These are phyloP conservation scores for Dipteronia sinensis DNA, from an alignment of 345 rosid genomes.

Conservation along the genomic window DNA sequence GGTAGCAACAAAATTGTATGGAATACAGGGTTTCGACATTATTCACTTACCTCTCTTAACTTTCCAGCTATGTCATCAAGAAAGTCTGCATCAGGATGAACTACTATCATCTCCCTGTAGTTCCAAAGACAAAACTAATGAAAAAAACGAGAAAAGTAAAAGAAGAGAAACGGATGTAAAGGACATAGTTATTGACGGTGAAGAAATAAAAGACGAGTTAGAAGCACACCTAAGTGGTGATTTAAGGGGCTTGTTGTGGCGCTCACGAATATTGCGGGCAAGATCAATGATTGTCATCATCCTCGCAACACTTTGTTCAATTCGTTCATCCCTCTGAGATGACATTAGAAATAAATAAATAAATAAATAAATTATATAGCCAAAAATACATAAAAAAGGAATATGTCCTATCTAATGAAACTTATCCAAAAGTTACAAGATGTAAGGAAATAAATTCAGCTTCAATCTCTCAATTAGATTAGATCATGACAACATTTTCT, in stretches of 20 bases:
- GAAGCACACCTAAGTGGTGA: slow-evolving; percentile 77
- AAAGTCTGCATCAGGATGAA: slow-evolving; percentile 87
- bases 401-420: background rate
- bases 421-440: background rate
- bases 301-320: slow-evolving; percentile 91
- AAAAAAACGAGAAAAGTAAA: background rate
- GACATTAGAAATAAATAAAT: slow-evolving; percentile 17
- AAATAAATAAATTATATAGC: too few species aligned
- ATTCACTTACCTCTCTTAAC: slow-evolving; percentile 70
- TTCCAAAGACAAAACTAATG: slow-evolving; percentile 13
- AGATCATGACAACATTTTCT: background rate
- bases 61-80: slow-evolving; percentile 92
- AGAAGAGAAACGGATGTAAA: slow-evolving; percentile 10
- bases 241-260: slow-evolving; percentile 87
- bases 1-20: background rate
- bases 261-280: slow-evolving; percentile 96
- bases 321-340: slow-evolving; percentile 72
- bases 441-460: background rate
- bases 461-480: background rate
- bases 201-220: slow-evolving; percentile 12
- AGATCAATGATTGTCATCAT: slow-evolving; percentile 97
- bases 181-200: background rate
- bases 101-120: slow-evolving; percentile 86
- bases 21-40: background rate
- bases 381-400: background rate